phyloP scores from a whole-genome alignment of 2,329 filamentous ascomycete genomes.

The Drechslerella dactyloides region DNA sequence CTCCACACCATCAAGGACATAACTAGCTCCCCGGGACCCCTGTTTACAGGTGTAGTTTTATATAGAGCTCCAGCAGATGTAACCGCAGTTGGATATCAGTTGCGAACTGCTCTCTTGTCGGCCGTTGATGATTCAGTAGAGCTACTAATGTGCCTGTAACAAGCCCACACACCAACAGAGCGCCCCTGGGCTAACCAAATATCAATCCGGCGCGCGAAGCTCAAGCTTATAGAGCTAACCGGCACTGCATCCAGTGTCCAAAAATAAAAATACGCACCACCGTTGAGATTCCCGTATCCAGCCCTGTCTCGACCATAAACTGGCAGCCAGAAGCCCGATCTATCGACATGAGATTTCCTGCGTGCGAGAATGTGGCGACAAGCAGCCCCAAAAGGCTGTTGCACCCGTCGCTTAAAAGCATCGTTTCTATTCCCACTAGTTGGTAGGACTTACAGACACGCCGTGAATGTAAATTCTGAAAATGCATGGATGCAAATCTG shows the following conservation, averaged over 20 bases:
- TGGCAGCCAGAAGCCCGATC: neutral
- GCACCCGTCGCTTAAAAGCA: conserved; percentile 32
- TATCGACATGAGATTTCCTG: neutral
- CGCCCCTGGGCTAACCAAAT: conserved; percentile 1
- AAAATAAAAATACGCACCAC: conserved; percentile 2
- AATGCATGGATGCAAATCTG: neutral
- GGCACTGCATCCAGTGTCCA: neutral
- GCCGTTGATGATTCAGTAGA: neutral
- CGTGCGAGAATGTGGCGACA: neutral
- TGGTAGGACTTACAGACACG: too few relatives aligned
- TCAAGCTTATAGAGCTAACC: too few relatives aligned
- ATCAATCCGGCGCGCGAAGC: too few relatives aligned
- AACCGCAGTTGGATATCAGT: conserved; percentile 21
- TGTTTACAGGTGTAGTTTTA: neutral
- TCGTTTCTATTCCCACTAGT: too few relatives aligned
- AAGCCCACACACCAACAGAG: neutral
- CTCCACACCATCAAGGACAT: too few relatives aligned
- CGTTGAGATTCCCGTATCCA: neutral
- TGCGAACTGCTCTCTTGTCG: conserved; percentile 18
- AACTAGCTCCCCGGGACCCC: too few relatives aligned
- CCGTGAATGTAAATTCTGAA: too few relatives aligned
- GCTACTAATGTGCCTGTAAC: neutral
- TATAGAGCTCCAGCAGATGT: neutral
- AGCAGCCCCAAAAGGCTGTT: neutral
- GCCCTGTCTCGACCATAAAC: neutral